Base-by-base conservation (phyloP, 345 rosid species). In the Rubroshorea leprosula region DNA sequence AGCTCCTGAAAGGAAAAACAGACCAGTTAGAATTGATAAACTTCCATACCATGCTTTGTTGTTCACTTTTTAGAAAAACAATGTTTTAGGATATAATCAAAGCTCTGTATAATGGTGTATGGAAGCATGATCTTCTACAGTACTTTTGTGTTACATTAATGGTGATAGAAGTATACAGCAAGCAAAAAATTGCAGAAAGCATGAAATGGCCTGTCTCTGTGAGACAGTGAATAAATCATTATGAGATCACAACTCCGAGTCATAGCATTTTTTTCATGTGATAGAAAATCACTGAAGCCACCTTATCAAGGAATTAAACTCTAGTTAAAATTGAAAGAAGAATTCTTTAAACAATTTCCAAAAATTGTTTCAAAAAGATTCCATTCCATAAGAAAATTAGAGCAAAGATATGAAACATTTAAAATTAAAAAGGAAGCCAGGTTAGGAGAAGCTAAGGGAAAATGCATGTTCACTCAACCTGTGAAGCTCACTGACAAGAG, bases 401-500 rank as follows among this genome's bases (percentile, higher is more conserved):
- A 55, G 39, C 12, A 46, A 31, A 1, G 3, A n/a, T n/a, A n/a
- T n/a, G n/a, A n/a, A 29, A 22, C 21, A 35, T 60, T 50, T 1
- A 39, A 21, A 38, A n/a, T 4, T n/a, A 49, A 49, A n/a, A n/a
- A 62, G 20, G 9, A 38, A 24, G 16, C 27, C 23, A 14, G 18
- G 19, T 43, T 26, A 8, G 39, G 23, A 12, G 44, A 39, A 24
- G 14, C 14, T 15, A 25, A 52, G 51, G 12, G 2, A 14, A 11
- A 19, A 20, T 24, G 23, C 8, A n/a, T 14, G 39, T 51, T 12
- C 7, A 49, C 47, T 35, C 55, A 63, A 94, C 99, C 89, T 83
- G 81, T 87, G 99, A 62, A 94, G 97, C 76, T 81, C 76, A 23
- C 75, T 80, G 58, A 85, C 93, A 67, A 82, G 85, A 69, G 74